These are phyloP conservation scores for Vachellia pachyceras DNA, from an alignment of 306 rosid species.

Conservation along the genomic window DNA sequence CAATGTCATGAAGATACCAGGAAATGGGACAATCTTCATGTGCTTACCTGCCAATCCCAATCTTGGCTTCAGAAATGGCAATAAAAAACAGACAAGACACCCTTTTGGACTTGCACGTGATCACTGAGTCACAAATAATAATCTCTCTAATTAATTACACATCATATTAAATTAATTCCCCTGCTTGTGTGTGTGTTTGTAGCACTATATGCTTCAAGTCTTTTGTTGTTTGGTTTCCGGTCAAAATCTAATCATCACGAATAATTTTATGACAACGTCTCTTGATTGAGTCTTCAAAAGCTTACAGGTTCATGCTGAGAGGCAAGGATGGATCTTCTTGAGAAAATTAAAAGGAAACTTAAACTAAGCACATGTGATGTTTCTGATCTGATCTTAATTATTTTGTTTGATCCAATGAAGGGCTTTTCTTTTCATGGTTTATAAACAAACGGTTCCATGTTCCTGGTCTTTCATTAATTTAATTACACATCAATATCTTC, in stretches of 20 bases:
- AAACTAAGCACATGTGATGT: constrained; percentile 53
- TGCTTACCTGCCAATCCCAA: constrained; percentile 55
- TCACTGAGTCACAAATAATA: constrained; percentile 25
- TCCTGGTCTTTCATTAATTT: constrained; percentile 33
- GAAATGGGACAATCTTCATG: constrained; percentile 50
- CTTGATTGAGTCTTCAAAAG: background rate
- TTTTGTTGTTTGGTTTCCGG: background rate
- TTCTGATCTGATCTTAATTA: constrained; percentile 51
- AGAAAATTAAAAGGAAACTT: constrained; percentile 44
- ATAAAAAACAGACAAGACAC: constrained; percentile 43
- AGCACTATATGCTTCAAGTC: background rate
- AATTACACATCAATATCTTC: constrained; percentile 45
- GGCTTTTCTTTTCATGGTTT: constrained; percentile 29
- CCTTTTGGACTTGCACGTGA: constrained; percentile 51
- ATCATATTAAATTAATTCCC: constrained; percentile 4
- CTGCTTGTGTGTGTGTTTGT: background rate
- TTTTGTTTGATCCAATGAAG: constrained; percentile 21
- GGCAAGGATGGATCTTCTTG: constrained; percentile 39
- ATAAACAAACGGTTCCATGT: constrained; percentile 33
- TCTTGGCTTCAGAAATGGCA: constrained; percentile 35
- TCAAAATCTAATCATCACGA: background rate
- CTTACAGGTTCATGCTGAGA: constrained; percentile 21
- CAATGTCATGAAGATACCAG: constrained; percentile 47
- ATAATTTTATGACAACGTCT: background rate
- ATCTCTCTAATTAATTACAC: background rate